Evolutionary conservation across 495 filamentous ascomycete genomes (phyloP).

Genomic region (Penicillium bialowiezense): DNA sequence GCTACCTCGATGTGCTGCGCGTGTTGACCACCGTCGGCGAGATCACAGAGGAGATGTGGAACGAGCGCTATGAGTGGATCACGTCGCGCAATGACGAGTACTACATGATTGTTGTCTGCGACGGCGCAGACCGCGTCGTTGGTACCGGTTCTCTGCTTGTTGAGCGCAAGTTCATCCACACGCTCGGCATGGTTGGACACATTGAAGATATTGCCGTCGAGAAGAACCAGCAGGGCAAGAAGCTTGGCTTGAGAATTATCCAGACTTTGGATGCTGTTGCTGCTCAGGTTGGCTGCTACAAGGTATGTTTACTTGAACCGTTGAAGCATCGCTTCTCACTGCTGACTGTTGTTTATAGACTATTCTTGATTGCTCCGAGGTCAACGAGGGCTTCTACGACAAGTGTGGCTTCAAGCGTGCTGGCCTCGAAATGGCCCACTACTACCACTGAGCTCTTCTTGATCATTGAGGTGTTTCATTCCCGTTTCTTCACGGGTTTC

Average conservation of each 20-base stretch:
- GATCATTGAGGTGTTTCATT: constrained; percentile 1
- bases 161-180: constrained; percentile 55
- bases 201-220: constrained; percentile 98
- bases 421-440: constrained; percentile 96
- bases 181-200: constrained; percentile 70
- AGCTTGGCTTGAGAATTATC: constrained; percentile 87
- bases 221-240: constrained; percentile 94
- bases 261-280: constrained; percentile 90
- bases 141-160: constrained; percentile 86
- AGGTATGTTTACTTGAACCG: constrained; percentile 54
- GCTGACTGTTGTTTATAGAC: constrained; percentile 36
- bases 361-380: constrained; percentile 73
- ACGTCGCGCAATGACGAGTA: constrained; percentile 73
- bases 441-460: constrained; percentile 59
- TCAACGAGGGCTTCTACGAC: constrained; percentile 96
- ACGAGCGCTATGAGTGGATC: constrained; percentile 83
- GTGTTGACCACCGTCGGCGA: constrained; percentile 93
- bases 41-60: constrained; percentile 70
- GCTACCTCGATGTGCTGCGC: constrained; percentile 84
- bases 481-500: background rate
- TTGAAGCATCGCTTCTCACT: background rate
- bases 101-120: constrained; percentile 78
- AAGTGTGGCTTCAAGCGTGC: constrained; percentile 96
- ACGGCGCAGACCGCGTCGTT: constrained; percentile 68
- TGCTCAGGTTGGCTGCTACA: constrained; percentile 84